Evolutionary conservation across 73 alveolate species (phyloP).

Genomic region (Tetrahymena borealis): DNA sequence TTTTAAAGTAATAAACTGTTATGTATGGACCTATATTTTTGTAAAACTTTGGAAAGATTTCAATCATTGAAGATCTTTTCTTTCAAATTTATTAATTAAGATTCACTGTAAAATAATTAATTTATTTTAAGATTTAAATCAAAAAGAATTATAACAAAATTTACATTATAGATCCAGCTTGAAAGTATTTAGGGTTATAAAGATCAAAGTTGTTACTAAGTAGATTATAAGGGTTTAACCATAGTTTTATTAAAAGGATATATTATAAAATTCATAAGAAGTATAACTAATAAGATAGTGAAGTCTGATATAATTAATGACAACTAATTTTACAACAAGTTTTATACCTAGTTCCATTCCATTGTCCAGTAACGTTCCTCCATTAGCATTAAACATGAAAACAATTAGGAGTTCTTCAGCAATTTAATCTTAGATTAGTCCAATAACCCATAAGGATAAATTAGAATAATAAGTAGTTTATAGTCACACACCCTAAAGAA

Average conservation of each 20-base stretch:
- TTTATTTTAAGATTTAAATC: neutral
- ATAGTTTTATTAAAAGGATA: too few relatives aligned
- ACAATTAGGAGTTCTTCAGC: too few relatives aligned
- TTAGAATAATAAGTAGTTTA: neutral
- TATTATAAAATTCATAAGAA: too few relatives aligned
- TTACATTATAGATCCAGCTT: neutral
- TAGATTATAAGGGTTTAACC: neutral
- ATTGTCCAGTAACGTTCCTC: neutral
- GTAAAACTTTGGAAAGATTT: too few relatives aligned
- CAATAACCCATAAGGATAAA: neutral
- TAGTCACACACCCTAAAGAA: neutral
- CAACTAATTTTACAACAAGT: neutral
- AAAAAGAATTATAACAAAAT: neutral
- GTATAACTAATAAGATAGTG: too few relatives aligned
- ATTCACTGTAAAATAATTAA: neutral
- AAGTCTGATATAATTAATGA: neutral
- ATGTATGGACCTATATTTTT: too few relatives aligned
- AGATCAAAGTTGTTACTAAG: neutral
- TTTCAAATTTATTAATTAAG: neutral
- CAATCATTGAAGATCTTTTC: neutral
- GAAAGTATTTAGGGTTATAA: neutral
- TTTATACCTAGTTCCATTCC: neutral
- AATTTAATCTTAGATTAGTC: neutral
- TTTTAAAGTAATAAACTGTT: too few relatives aligned
- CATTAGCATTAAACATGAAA: neutral